Evolutionary conservation across 371 early-diverging fungal species (phyloP).

Genomic region (Saksenaea vasiformis): DNA sequence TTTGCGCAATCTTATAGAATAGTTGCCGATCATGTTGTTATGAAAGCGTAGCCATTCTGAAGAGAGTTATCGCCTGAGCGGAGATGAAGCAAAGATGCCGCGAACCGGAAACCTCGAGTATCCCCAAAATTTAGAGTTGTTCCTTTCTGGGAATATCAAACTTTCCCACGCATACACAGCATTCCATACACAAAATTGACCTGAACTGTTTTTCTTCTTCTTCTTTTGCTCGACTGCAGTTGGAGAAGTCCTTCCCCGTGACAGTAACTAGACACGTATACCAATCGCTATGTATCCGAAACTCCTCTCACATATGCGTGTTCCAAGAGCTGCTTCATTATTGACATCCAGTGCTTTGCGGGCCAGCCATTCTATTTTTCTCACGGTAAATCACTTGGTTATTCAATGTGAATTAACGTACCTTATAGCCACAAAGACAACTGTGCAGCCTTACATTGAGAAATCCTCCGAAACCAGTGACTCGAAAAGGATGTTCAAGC

Average conservation of each 20-base stretch:
- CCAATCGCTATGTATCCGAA: not conserved
- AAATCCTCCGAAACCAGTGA: not conserved
- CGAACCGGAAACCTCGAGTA: no score
- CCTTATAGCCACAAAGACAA: not conserved
- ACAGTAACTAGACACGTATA: not conserved
- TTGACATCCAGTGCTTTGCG: not conserved
- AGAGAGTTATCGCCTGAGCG: no score
- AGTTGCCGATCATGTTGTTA: no score
- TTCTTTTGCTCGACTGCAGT: not conserved
- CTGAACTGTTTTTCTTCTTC: not conserved
- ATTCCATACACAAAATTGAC: not conserved
- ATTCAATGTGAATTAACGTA: not conserved
- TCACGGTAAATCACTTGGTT: not conserved
- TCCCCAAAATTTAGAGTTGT: no score
- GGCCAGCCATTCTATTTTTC: not conserved
- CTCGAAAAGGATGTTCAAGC: not conserved
- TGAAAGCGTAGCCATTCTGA: no score
- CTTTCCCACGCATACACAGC: conserved; percentile 1
- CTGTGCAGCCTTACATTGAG: not conserved
- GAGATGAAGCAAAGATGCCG: no score
- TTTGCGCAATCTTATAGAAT: no score
- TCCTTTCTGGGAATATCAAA: not conserved
- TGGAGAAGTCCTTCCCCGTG: not conserved
- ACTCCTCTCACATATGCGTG: not conserved
- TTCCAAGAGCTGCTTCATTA: not conserved